Percentiles rank a stretch among this genome's conserved stretches.
phyloP scores from a whole-genome alignment of 179 eudicot species.

The Camellia oleifera region DNA sequence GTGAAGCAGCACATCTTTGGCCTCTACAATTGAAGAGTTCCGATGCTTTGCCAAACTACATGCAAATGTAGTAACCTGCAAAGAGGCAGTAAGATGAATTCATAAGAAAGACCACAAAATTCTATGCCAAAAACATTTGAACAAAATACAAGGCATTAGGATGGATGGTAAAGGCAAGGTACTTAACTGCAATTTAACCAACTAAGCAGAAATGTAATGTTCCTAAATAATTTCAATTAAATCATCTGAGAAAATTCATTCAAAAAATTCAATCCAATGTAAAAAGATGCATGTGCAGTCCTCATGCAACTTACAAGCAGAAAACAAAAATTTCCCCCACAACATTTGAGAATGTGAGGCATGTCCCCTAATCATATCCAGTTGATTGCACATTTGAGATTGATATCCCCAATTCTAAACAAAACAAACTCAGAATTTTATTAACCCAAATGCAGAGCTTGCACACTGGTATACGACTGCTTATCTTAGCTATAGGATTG shows the following conservation, averaged over 20 bases:
- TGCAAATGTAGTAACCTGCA: conserved; percentile 89
- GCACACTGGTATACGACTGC: not conserved
- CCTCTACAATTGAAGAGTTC: conserved; percentile 79
- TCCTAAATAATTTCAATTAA: not conserved
- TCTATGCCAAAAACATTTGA: conserved; percentile 1
- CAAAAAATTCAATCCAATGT: not conserved
- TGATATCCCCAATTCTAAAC: conserved; percentile 6
- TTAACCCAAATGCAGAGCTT: not conserved
- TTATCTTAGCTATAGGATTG: not conserved
- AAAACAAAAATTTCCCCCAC: not conserved
- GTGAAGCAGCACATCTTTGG: conserved; percentile 92
- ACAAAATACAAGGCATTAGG: not conserved
- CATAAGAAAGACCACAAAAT: conserved; percentile 2
- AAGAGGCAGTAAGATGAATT: conserved; percentile 11
- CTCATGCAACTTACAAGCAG: not conserved
- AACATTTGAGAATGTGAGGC: not conserved
- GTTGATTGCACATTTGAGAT: not conserved
- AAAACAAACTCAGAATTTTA: not conserved
- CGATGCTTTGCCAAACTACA: conserved; percentile 96
- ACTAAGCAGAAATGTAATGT: conserved; percentile 3
- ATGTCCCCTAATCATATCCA: not conserved
- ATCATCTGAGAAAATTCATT: not conserved
- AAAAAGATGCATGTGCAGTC: conserved; percentile 7
- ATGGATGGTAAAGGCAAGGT: not conserved
- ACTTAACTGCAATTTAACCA: not conserved